A percentile compares a stretch with the other conserved stretches of the same genome.
Conservation (phyloP, 2,329 filamentous ascomycete genomes). For the Xylaria polymorpha region DNA sequence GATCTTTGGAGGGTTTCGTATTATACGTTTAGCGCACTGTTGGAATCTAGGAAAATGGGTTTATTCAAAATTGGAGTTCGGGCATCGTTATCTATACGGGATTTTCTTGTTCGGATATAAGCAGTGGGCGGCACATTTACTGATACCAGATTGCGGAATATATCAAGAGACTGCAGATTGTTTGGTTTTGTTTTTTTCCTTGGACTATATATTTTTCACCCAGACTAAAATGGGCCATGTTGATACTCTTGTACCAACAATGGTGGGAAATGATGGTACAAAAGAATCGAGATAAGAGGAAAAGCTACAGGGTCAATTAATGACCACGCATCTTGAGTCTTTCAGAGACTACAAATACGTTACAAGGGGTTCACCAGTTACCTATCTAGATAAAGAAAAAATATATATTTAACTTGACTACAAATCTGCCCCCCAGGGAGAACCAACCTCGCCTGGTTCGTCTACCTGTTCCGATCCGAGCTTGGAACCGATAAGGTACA, state of each 20-base stretch:
- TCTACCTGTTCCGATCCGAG: constrained; percentile 52
- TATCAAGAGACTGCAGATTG: constrained; percentile 31
- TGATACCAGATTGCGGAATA: constrained; percentile 36
- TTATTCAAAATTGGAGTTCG: constrained; percentile 24
- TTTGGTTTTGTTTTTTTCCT: not conserved
- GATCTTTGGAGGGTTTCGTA: constrained; percentile 13
- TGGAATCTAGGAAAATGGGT: constrained; percentile 15
- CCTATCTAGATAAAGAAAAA: constrained; percentile 1
- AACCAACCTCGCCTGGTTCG: not conserved
- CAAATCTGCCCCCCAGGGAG: not conserved
- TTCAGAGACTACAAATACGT: constrained; percentile 4
- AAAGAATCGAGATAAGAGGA: not conserved
- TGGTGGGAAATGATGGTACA: not conserved
- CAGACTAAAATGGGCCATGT: not conserved
- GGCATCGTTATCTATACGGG: constrained; percentile 19
- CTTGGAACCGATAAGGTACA: not conserved
- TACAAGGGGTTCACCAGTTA: constrained; percentile 9
- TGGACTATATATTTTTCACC: constrained; percentile 9
- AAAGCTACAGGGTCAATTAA: not conserved
- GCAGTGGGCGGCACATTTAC: constrained; percentile 18
- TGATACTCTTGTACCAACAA: constrained; percentile 11
- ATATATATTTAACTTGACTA: not conserved
- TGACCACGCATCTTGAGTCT: not conserved
- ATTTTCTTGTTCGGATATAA: constrained; percentile 17
- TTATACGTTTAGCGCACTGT: constrained; percentile 26